Percentiles rank a stretch among this genome's conserved stretches.
phyloP scores from a whole-genome alignment of 2,329 filamentous ascomycete genomes.

The Fusarium sp. region DNA sequence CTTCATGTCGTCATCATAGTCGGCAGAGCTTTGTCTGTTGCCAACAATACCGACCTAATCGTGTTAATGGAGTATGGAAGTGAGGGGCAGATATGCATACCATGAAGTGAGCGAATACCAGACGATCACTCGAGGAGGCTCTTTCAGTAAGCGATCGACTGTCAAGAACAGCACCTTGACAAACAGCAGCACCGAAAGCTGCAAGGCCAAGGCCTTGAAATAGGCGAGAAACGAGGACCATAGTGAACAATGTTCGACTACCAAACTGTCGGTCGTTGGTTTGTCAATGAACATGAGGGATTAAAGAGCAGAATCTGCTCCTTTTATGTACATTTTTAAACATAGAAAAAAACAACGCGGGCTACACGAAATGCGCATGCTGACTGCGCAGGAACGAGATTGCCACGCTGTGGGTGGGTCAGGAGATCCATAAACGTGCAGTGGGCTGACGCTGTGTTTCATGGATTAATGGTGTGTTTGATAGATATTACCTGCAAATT shows the following conservation, averaged over 20 bases:
- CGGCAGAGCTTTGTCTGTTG: conserved; percentile 52
- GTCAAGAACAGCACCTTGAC: conserved; percentile 10
- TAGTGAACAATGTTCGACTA: not conserved
- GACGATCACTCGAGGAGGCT: conserved; percentile 22
- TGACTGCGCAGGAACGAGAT: not conserved
- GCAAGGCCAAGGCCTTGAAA: conserved; percentile 13
- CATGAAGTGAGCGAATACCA: conserved; percentile 34
- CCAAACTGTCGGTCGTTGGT: not conserved
- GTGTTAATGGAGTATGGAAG: not conserved
- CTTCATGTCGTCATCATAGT: conserved; percentile 59
- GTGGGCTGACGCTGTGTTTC: not conserved
- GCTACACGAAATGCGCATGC: not conserved
- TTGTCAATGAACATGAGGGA: not conserved
- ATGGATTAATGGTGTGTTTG: not conserved
- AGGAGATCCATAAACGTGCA: not conserved
- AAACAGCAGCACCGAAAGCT: not conserved
- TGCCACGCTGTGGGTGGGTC: not conserved
- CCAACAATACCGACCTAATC: conserved; percentile 55
- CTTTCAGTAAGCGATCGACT: not conserved
- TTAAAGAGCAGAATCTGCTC: not conserved
- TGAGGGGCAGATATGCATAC: not conserved
- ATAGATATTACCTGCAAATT: not conserved
- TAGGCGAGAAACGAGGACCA: conserved; percentile 14
- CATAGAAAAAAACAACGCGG: too few relatives aligned
- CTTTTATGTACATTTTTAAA: not conserved